phyloP scores from a whole-genome alignment of 208 protist genomes.

The Leishmania guyanensis region DNA sequence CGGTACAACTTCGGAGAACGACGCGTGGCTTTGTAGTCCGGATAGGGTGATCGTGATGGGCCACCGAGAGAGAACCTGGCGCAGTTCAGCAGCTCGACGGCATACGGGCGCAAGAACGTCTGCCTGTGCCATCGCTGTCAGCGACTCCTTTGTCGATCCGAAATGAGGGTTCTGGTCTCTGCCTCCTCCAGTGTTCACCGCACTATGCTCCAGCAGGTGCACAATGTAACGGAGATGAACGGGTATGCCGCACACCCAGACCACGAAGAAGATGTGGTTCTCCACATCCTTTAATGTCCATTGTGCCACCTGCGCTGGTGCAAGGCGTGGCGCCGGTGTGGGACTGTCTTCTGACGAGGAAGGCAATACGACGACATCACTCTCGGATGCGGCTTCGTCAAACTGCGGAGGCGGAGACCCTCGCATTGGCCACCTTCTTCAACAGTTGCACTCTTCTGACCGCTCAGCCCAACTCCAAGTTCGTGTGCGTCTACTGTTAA shows the following conservation, averaged over 20 bases:
- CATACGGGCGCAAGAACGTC: conserved; percentile 37
- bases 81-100: conserved; percentile 25
- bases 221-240: conserved; percentile 62
- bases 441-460: background rate
- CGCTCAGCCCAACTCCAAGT: background rate
- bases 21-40: background rate
- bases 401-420: background rate
- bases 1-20: background rate
- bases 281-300: conserved; percentile 46
- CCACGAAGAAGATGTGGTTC: conserved; percentile 62
- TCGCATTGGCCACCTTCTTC: background rate
- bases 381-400: background rate
- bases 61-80: conserved; percentile 13
- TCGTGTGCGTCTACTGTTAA: background rate
- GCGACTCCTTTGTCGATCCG: background rate
- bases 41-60: background rate
- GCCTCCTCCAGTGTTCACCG: background rate
- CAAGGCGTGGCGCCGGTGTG: background rate
- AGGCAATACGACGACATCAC: background rate
- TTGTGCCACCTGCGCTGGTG: background rate
- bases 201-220: conserved; percentile 39
- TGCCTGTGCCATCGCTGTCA: conserved; percentile 16
- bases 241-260: conserved; percentile 71
- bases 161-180: background rate
- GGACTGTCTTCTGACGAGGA: background rate